Percentiles rank a stretch among this genome's conserved stretches.
Conservation (phyloP, 176 grass and related monocot species). For the Avena atlantica region DNA sequence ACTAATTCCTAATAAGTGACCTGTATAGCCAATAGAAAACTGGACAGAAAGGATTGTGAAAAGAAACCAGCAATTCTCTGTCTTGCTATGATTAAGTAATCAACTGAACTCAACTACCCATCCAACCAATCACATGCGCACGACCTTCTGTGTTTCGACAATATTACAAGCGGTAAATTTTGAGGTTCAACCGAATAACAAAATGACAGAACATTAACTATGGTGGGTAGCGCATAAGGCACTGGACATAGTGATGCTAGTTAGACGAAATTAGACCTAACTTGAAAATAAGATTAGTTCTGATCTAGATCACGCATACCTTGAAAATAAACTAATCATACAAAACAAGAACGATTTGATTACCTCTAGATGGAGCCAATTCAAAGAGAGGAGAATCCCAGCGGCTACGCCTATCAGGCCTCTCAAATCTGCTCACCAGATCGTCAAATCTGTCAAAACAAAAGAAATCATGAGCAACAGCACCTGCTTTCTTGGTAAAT, state of each 20-base stretch:
- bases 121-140: background rate
- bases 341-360: background rate
- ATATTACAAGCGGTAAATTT: background rate
- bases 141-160: background rate
- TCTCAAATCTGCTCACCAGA: slow-evolving; percentile 84
- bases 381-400: slow-evolving; percentile 99
- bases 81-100: background rate
- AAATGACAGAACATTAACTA: background rate
- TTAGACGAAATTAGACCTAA: background rate
- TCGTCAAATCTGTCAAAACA: slow-evolving; percentile 80
- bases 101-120: background rate
- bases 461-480: slow-evolving; percentile 27
- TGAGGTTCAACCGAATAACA: background rate
- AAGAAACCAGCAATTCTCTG: slow-evolving; percentile 17
- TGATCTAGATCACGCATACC: background rate
- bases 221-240: background rate
- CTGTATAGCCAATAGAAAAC: background rate
- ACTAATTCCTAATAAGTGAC: background rate
- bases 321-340: slow-evolving; percentile 13
- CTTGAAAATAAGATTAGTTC: background rate
- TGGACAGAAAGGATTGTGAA: slow-evolving; percentile 11
- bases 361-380: slow-evolving; percentile 88
- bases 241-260: background rate
- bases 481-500: background rate
- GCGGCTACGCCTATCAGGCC: slow-evolving; percentile 76